These are phyloP conservation scores for Eucalyptus sp. DNA, from an alignment of 345 rosid species.

Conservation along the genomic window DNA sequence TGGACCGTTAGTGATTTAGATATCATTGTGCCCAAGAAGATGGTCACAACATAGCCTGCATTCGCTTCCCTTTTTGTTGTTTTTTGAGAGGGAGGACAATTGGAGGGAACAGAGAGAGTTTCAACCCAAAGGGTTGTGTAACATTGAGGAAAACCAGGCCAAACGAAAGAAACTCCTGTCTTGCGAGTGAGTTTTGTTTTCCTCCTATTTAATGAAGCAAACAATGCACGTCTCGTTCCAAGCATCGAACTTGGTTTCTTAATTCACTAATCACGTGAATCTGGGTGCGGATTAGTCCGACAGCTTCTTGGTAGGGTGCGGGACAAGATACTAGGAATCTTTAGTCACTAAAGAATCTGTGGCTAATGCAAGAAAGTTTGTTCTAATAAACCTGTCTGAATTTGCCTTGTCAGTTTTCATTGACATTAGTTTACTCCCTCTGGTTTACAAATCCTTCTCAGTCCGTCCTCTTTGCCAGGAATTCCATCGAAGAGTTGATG, in stretches of 20 bases:
- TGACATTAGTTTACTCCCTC: background rate
- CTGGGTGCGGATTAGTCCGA: background rate
- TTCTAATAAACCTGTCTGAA: background rate
- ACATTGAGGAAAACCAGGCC: background rate
- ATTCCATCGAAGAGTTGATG: background rate
- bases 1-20: constrained; percentile 52
- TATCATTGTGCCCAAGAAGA: constrained; percentile 21
- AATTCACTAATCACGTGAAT: background rate
- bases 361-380: background rate
- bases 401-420: background rate
- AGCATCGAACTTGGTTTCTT: background rate
- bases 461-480: background rate
- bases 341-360: background rate
- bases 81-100: background rate
- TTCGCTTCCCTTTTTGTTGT: background rate
- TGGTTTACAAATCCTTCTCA: background rate
- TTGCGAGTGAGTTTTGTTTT: background rate
- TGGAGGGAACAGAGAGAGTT: background rate
- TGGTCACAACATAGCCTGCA: background rate
- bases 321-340: background rate
- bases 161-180: background rate
- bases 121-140: constrained; percentile 1
- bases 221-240: background rate
- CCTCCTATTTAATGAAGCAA: background rate
- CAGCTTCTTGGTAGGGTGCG: too few relatives aligned